Base-by-base conservation (phyloP, 495 filamentous ascomycete species). In the Pseudotulostoma volvatum region DNA sequence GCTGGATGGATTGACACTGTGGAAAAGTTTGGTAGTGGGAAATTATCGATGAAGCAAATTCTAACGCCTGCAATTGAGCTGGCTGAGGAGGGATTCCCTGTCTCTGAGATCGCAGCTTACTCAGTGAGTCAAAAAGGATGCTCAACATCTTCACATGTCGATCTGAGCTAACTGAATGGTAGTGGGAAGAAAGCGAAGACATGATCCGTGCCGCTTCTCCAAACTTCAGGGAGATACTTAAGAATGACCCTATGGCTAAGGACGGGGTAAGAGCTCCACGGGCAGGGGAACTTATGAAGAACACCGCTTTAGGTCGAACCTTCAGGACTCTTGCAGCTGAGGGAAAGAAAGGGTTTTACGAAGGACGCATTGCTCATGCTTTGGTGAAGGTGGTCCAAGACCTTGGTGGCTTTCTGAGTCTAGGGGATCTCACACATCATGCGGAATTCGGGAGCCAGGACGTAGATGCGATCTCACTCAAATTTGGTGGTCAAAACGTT, bases 1-100 rank as follows among this genome's bases (percentile, higher is more conserved):
- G 92, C 87, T 4, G 90, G 92, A 2, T 97, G 92, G 90, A 76
- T 82, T 21, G 90, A 97, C 55, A 78, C 77, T 0, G 68, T 96
- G n/a, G 76, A 87, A 59, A 77, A 70, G 34, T 95, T 96, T 55
- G 90, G 90, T 2, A 94, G 84, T 53, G 83, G 84, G 2, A 93
- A 80, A 57, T 41, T 96, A 18, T 73, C 66, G 0, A 41, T 97
- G 56, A 66, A 74, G 49, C 74, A 94, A 51, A 78, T 96, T 33
- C 60, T 97, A 17, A 64, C 61, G 25, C 88, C 90, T 8, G 90
- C 83, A 0, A 85, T 94, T 47, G 73, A 82, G 50, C 66, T 96
- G 8, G 90, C 74, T 0, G 87, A 96, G 54, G 71, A 84, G 38
- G 90, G 90, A 0, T 93, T 87, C 43, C 81, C 92, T 1, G 84